Percentiles rank a stretch among this genome's conserved stretches.
Conservation (phyloP, 176 grass and related monocot genomes). For the Thalia dealbata region DNA sequence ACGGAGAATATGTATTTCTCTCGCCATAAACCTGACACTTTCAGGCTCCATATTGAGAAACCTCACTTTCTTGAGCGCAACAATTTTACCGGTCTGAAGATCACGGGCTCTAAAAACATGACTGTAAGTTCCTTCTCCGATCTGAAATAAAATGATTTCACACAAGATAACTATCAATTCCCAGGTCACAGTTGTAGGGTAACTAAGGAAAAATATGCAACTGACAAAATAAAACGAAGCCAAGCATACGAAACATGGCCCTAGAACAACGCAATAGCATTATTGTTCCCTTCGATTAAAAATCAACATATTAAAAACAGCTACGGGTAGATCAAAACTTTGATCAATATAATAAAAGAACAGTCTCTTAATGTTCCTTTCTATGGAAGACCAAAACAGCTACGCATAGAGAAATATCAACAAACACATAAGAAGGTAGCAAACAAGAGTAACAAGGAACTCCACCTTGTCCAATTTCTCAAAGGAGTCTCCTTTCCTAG, state of each 20-base stretch:
- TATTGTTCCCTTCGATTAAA: too few relatives aligned
- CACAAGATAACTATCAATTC: background rate
- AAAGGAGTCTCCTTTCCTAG: constrained; percentile 84
- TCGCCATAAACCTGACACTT: constrained; percentile 19
- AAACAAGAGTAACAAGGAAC: background rate
- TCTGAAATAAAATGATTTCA: constrained; percentile 4
- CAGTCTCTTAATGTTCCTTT: background rate
- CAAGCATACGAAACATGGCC: background rate
- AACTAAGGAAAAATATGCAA: too few relatives aligned
- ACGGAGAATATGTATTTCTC: constrained; percentile 20
- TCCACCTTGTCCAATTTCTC: constrained; percentile 92
- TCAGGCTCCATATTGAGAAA: constrained; percentile 18
- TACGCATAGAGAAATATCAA: constrained; percentile 5
- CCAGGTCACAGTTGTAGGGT: too few relatives aligned
- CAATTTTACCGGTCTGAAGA: constrained; percentile 11
- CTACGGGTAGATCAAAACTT: too few relatives aligned
- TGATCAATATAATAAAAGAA: too few relatives aligned
- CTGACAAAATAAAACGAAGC: too few relatives aligned
- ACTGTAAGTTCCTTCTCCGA: constrained; percentile 25
- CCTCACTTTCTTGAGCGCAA: constrained; percentile 26
- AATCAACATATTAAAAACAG: too few relatives aligned
- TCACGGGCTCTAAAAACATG: constrained; percentile 15
- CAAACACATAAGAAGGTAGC: background rate
- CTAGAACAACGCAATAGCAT: background rate
- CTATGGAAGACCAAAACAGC: background rate